Evolutionary conservation across 75 land plant genomes (phyloP).

Genomic region (Isoetes taiwanensis): DNA sequence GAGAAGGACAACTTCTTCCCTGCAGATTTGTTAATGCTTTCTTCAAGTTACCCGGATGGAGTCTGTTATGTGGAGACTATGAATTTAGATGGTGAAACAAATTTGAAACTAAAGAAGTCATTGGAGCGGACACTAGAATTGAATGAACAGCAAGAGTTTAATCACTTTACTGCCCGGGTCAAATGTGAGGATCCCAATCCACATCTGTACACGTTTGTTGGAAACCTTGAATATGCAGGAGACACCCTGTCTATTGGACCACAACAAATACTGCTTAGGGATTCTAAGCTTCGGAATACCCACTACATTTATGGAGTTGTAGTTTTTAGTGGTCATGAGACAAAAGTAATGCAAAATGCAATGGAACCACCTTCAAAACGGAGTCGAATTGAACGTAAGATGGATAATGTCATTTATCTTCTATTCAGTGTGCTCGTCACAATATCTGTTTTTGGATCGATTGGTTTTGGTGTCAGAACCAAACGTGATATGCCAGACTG

Average conservation of each 20-base stretch:
- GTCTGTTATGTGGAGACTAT: constrained; percentile 88
- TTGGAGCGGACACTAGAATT: constrained; percentile 47
- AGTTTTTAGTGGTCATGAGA: constrained; percentile 51
- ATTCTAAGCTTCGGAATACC: constrained; percentile 61
- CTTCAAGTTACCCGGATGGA: constrained; percentile 74
- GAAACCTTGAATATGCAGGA: constrained; percentile 52
- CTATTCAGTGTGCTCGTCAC: constrained; percentile 38
- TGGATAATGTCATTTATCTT: constrained; percentile 54
- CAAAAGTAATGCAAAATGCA: constrained; percentile 60
- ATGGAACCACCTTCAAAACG: constrained; percentile 56
- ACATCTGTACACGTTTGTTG: constrained; percentile 66
- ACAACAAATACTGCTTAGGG: constrained; percentile 62
- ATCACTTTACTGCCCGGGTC: constrained; percentile 33
- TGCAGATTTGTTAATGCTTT: constrained; percentile 59
- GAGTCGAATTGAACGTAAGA: constrained; percentile 48
- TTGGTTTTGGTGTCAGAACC: constrained; percentile 37
- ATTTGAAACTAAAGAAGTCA: constrained; percentile 60
- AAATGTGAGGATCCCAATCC: constrained; percentile 88
- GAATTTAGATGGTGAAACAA: constrained; percentile 92
- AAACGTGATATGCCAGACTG: constrained; percentile 19
- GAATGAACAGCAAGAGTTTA: constrained; percentile 42
- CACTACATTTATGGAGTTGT: constrained; percentile 47
- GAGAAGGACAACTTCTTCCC: constrained; percentile 68
- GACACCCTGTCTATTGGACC: constrained; percentile 42
- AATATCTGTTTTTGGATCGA: constrained; percentile 42